Conservation (phyloP, 2,329 filamentous ascomycete species). For the Escovopsis weberi region DNA sequence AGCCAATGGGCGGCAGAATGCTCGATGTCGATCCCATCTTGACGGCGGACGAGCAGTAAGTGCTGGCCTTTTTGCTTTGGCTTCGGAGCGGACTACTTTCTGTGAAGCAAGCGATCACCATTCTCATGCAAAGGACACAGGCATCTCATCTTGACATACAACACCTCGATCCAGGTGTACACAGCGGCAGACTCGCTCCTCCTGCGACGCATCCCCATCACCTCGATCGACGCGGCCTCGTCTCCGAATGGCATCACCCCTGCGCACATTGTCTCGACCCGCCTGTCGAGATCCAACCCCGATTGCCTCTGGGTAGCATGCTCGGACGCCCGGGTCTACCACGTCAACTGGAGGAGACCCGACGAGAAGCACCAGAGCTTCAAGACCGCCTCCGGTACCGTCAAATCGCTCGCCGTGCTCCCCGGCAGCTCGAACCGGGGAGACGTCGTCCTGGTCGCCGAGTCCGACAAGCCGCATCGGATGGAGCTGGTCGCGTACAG, state of each 20-base stretch:
- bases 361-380: slow-evolving; percentile 25
- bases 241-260: slow-evolving; percentile 11
- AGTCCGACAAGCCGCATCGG: slow-evolving; percentile 22
- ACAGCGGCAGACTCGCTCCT: slow-evolving; percentile 69
- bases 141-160: slow-evolving; percentile 60
- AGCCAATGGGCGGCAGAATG: slow-evolving; percentile 51
- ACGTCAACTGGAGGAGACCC: slow-evolving; percentile 42
- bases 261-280: slow-evolving; percentile 27
- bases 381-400: slow-evolving; percentile 25
- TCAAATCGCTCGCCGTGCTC: slow-evolving; percentile 31
- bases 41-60: slow-evolving; percentile 45
- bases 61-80: not conserved
- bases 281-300: slow-evolving; percentile 22
- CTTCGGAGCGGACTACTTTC: not conserved
- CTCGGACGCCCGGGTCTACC: slow-evolving; percentile 41
- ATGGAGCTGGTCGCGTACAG: slow-evolving; percentile 33
- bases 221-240: slow-evolving; percentile 12
- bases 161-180: slow-evolving; percentile 66
- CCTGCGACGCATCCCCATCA: slow-evolving; percentile 52
- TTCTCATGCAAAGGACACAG: slow-evolving; percentile 25
- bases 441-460: slow-evolving; percentile 34
- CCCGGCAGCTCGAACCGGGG: slow-evolving; percentile 19
- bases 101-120: not conserved
- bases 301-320: slow-evolving; percentile 45
- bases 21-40: slow-evolving; percentile 50